Evolutionary conservation across 352 stramenopile genomes (phyloP), one percentile per base, ranked within the genome.

Genomic region (Achlya hypogyna): DNA sequence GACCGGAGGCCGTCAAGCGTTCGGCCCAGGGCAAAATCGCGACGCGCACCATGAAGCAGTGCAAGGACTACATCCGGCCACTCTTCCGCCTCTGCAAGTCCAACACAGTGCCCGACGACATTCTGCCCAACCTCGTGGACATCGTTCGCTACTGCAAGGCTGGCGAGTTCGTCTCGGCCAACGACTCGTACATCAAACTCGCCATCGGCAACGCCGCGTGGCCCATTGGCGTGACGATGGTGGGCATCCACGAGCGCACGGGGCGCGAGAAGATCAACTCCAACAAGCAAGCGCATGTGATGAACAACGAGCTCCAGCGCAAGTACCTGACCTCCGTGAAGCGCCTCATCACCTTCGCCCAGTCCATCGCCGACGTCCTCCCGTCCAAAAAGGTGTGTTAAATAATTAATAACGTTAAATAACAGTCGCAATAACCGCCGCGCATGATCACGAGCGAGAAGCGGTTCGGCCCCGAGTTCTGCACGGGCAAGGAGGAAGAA

Each of bases 291-390:
- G 97, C 97, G 22, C 97, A 99, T 79, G 95, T 99, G 59, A 99
- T 99, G 96, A 99, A 99, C 88, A 98, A 98, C 72, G 97, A 99
- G 76, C 76, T 92, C 31, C 87, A 97, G 75, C 84, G 97, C 63
- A 99, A 99, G 81, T 99, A 98, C 75, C 86, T 99, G 59, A 99
- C 96, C 47, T 97, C 86, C 20, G 89, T 99, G 43, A 99, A 99
- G 79, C 88, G 96, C 9, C 82, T 99, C 35, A 97, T 99, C 71
- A 98, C 89, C 63, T 99, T 98, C 74, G 83, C 86, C 16, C 96
- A 99, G 80, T 93, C 84, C 10, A 76, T 94, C 65, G 84, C 86
- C 4, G 89, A 79, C 58, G 86, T 88, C 22, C 60, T 89, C 38
- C 87, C 87, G 31, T 94, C 85, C n/a, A 94, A 96, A 71, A 89